Evolutionary conservation across 1,284 basidiomycete species (phyloP), one percentile per base, ranked within the genome.

Genomic region (Sanguinoderma infundibulare): DNA sequence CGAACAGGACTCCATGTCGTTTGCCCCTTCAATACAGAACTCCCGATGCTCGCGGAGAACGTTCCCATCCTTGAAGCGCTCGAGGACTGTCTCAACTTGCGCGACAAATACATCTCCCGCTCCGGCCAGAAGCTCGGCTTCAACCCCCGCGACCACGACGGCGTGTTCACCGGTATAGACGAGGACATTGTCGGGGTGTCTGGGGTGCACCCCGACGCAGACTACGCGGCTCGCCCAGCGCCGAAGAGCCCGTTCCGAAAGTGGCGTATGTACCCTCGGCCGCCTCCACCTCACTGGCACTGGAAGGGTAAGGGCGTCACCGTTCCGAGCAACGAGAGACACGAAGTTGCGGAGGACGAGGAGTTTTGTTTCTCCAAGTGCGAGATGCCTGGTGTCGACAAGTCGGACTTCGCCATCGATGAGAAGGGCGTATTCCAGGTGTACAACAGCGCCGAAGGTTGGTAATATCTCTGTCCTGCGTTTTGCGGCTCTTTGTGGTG

Each of bases 241-340:
- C 66, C 77, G 24, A 58, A 71, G n/a, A 74, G 75, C 12, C 77
- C 75, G 22, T 77, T 81, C 60, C 70, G 84, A 42, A 78, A 85
- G 6, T 98, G 96, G 96, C 85, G 85, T 59, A 91, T 98, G 66
- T 96, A 96, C 68, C 96, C 96, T 0, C 84, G 82, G 4, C 95
- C 96, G 6, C 96, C 96, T 0, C 91, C 94, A 1, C 96, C 95
- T 0, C 95, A 95, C 71, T 98, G 96, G 96, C 92, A 94, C 70
- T 95, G 91, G 87, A 84, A 80, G 32, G 81, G 85, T 24, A 79
- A 84, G 49, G 77, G 85, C n/a, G 79, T 81, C 1, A 77, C 79
- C 1, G 78, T 84, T 17, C 69, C 69, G 4, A 84, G 79, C 53
- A 70, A 79, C 1, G 80, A 81, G n/a, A 80, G 77, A 4, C 69